Evolutionary conservation across 805 yeast genomes (phyloP), one percentile per base, ranked within the genome.

Genomic region (Wickerhamomyces kurtzmanii): DNA sequence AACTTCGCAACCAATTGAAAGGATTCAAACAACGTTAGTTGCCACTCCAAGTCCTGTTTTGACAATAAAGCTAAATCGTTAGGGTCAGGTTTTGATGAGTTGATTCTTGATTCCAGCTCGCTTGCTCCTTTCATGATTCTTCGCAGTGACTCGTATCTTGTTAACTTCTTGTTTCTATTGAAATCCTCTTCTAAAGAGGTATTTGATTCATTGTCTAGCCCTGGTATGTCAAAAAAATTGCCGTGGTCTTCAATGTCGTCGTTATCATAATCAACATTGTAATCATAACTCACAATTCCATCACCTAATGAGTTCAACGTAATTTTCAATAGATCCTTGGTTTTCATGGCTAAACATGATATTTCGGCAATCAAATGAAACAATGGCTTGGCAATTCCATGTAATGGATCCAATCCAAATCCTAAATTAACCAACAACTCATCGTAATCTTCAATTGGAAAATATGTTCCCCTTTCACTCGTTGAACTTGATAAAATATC

Each of bases 311-410:
- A 47, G 11, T 37, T 37, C 11, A 47, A 46, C 13, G 47, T 46
- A 11, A 40, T 37, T 27, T 51, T 48, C 30, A 53, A 40, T 17
- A 53, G 40, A 22, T 54, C 55, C 34, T 69, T 67, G 23, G 71
- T 58, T 34, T 67, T 69, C 36, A 65, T 66, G 6, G 76, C 71
- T 33, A 82, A 51, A 17, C 68, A 66, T 22, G 74, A 72, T 22
- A 82, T 75, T 35, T 76, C 79, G 6, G 86, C 89, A 33, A 82
- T 62, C 12, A 75, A 52, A 24, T 68, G 62, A 47, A 72, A 76
- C n/a, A 83, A 50, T 3, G 76, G 75, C 36, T 80, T 74, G 15
- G 81, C 76, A 10, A 81, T 65, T 5, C 91, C 91, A 31, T 77
- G 70, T 27, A 82, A 57, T 2, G 93, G 82, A 51, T 79, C 83